Evolutionary conservation across 169 alveolate genomes (phyloP), one percentile per base, ranked within the genome.

Genomic region (Theileria equi): DNA sequence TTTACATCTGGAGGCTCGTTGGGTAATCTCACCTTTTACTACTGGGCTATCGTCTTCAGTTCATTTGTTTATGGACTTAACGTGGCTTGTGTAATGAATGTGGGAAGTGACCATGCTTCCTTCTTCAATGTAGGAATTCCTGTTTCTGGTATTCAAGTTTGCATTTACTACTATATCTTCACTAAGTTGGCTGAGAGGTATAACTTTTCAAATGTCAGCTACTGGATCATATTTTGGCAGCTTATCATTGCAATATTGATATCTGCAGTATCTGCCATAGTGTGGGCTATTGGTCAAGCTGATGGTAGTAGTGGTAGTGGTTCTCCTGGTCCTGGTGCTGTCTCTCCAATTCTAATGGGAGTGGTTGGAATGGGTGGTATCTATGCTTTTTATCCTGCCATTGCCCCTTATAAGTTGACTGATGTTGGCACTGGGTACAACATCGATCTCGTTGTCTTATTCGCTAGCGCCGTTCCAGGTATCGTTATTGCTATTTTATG

Each of bases 1-100:
- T n/a, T n/a, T n/a, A n/a, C n/a, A n/a, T n/a, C 66, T 59, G 69
- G 69, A 2, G 69, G 69, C 32, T 29, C 21, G 21, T 23, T 23
- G 21, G 69, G 69, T 41, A 28, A 59, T 43, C 13, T 59, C 5
- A 43, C 66, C 19, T 29, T 25, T 35, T 59, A 47, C 47, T 59
- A 59, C 29, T 59, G 69, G 69, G 29, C 62, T 5, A 8, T 59
- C 29, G 40, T 41, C 7, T 2, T 41, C 5, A 21, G 35, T 53
- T 57, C 66, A 8, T 5, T 11, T 7, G 13, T 59, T 10, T 36
- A 23, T 47, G 69, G 69, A 45, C 7, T 43, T 1, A 59, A 1
- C 47, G 26, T 45, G 2, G 11, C 45, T 10, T 59, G 23, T 43
- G 5, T 36, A 21, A 21, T 31, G 21, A 31, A 25, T 21, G 6